Evolutionary conservation across 1,139 yeast genomes (phyloP), one percentile per base, ranked within the genome.

Genomic region (Candida mesenterica): DNA sequence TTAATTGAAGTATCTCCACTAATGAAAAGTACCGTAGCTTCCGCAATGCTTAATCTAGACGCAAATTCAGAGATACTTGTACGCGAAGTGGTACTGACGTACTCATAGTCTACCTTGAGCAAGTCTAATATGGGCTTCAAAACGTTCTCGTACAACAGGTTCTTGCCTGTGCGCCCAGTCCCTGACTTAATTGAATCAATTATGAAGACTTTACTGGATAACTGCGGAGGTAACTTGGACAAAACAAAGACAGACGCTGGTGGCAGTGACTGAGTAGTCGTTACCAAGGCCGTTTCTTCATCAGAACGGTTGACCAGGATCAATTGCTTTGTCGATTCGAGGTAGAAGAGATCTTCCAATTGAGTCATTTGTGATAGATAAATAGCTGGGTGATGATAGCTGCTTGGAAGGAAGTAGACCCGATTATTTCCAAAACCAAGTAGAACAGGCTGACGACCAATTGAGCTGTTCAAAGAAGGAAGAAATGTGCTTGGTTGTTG

Each of bases 1-100:
- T 75, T 78, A 9, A 88, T 65, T 1, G 95, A 81, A 0, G 97
- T 89, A 50, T 89, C 97, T 1, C 97, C 97, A 32, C 95, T 84
- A 15, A 89, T 59, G 28, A 89, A 62, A 1, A 87, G 55, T 3
- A 86, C 64, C 0, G 84, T 74, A 5, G 40, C 39, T 13, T 45
- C 48, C 1, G 46, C 18, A 13, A 14, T 5, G 6, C n/a, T n/a
- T 13, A 17, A 16, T 16, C 13, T 16, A 7, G 36, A 30, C 0
- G 77, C 77, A 43, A 65, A 57, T 12, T 63, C 54, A 1, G 42
- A 35, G 4, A 77, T 63, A 2, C 72, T 51, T 6, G 52, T 41
- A 2, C 54, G 44, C 5, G 65, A 48, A 0, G 52, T 48, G 0
- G 87, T 78, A 25, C 52, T 46, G 16, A 71, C 24, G 41, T 77